Conservation (phyloP, 257 asterid genomes). For the Thymus mandschuricus region DNA sequence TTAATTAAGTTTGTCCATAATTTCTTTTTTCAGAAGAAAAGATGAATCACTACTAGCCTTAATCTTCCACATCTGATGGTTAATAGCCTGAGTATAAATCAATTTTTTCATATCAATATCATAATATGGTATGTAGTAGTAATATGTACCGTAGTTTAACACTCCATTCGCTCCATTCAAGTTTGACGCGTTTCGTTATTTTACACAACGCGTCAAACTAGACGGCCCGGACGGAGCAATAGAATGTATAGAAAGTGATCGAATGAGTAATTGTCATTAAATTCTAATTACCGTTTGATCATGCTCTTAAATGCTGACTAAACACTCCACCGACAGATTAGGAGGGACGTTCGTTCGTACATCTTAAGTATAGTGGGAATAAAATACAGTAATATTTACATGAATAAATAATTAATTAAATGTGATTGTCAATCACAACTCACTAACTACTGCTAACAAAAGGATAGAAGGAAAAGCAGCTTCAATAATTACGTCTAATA, state of each 20-base stretch:
- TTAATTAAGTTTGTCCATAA: constrained; percentile 2
- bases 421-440: too few species aligned
- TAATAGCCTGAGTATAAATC: constrained; percentile 1
- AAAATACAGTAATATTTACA: too few species aligned
- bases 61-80: constrained; percentile 59
- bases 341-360: neutral
- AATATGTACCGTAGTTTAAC: neutral
- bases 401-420: too few species aligned
- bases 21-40: constrained; percentile 20
- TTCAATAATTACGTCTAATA: neutral
- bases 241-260: neutral
- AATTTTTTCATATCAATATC: too few species aligned
- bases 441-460: too few species aligned
- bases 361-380: neutral
- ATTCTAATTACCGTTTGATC: neutral
- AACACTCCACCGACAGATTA: constrained; percentile 13
- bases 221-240: too few species aligned
- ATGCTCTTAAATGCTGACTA: constrained; percentile 13
- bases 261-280: neutral
- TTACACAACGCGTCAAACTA: too few species aligned
- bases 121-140: too few species aligned
- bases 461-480: too few species aligned
- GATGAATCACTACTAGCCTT: neutral
- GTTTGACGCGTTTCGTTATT: too few species aligned
- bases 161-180: too few species aligned